A percentile compares a stretch with the other conserved stretches of the same genome.
These are phyloP conservation scores for Clarireedia sp. DNA, from an alignment of 2,329 filamentous ascomycete genomes.

Conservation along the genomic window DNA sequence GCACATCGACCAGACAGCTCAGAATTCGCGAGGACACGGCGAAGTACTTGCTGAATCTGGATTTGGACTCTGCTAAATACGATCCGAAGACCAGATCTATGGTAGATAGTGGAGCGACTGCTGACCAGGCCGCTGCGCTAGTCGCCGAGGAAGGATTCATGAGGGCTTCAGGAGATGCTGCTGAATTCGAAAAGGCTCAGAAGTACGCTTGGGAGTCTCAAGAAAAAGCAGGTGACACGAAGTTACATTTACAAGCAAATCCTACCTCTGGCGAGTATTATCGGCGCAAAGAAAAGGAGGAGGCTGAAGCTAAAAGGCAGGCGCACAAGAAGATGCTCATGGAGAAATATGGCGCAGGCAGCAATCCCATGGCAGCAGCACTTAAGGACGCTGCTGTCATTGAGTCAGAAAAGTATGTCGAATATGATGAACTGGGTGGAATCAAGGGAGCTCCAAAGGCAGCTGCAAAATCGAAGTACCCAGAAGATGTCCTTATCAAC, in stretches of 20 bases:
- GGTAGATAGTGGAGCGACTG: conserved; percentile 74
- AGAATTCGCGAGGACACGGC: conserved; percentile 93
- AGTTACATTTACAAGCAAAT: conserved; percentile 88
- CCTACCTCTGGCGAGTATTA: conserved; percentile 84
- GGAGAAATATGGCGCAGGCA: conserved; percentile 74
- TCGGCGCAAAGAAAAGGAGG: conserved; percentile 71
- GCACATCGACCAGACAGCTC: conserved; percentile 82
- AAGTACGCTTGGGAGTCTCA: conserved; percentile 92
- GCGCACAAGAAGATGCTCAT: conserved; percentile 62
- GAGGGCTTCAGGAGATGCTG: conserved; percentile 80
- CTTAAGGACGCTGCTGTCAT: conserved; percentile 61
- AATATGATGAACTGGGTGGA: conserved; percentile 84
- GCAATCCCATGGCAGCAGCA: conserved; percentile 49
- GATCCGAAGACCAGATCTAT: conserved; percentile 93
- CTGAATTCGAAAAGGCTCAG: conserved; percentile 84
- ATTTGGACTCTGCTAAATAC: conserved; percentile 94
- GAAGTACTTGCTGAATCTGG: conserved; percentile 90
- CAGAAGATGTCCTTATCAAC: conserved; percentile 78
- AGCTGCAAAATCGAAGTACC: conserved; percentile 79
- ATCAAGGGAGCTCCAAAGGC: conserved; percentile 81
- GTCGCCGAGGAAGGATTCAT: conserved; percentile 93
- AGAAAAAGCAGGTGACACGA: conserved; percentile 69
- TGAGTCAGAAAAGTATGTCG: conserved; percentile 80
- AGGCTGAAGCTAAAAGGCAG: conserved; percentile 59
- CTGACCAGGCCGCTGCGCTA: conserved; percentile 70